Percentiles rank a stretch among this genome's conserved stretches.
phyloP scores from a whole-genome alignment of 495 filamentous ascomycete genomes.

The Amphirosellinia nigrospora region DNA sequence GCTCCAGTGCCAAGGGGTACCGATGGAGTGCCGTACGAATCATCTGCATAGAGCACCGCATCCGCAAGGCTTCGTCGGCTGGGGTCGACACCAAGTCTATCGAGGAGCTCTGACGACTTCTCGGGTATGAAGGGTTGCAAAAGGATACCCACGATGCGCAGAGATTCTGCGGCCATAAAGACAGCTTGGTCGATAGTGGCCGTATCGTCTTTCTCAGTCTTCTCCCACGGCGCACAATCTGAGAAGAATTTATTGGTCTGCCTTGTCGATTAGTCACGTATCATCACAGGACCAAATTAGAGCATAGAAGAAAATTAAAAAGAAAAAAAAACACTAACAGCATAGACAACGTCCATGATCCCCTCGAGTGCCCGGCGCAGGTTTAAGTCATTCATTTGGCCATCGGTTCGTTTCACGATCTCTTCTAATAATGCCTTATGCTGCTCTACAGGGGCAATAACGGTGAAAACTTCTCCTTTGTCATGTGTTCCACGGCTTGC shows the following conservation, averaged over 20 bases:
- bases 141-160: conserved; percentile 81
- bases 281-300: too few species aligned
- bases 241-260: conserved; percentile 78
- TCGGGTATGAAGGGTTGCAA: conserved; percentile 89
- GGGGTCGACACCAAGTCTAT: conserved; percentile 73
- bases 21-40: conserved; percentile 65
- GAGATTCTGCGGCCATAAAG: conserved; percentile 74
- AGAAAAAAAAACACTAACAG: conserved; percentile 43
- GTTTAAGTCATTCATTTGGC: conserved; percentile 68
- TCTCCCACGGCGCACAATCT: conserved; percentile 44
- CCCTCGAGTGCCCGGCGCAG: conserved; percentile 67
- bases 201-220: conserved; percentile 28
- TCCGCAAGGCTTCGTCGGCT: conserved; percentile 63
- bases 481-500: conserved; percentile 56
- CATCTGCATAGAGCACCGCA: conserved; percentile 65
- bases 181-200: conserved; percentile 52
- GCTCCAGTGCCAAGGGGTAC: conserved; percentile 51
- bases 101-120: conserved; percentile 76
- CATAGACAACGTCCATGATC: conserved; percentile 67
- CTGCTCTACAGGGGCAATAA: neutral
- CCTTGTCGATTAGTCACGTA: conserved; percentile 29
- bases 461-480: neutral
- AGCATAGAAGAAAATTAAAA: neutral
- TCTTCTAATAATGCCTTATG: conserved; percentile 19
- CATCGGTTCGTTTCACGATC: conserved; percentile 43